These are phyloP conservation scores for Populus hybrid DNA, from an alignment of 441 rosid species.

Conservation along the genomic window DNA sequence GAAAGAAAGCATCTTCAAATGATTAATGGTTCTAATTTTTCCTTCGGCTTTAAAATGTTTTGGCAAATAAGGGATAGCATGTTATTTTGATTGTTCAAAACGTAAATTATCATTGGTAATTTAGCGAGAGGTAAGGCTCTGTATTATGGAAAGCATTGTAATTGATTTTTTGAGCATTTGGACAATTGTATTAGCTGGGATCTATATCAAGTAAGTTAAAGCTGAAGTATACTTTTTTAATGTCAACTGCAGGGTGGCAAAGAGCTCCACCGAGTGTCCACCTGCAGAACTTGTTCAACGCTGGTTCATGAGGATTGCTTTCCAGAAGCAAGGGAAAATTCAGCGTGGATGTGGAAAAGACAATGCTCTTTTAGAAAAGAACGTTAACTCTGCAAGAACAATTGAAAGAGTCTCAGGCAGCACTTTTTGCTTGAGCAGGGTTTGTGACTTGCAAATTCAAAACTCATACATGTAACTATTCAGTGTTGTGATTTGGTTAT, in stretches of 20 bases:
- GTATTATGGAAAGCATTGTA: background rate
- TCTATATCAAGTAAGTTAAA: background rate
- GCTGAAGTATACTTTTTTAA: background rate
- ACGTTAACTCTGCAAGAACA: slow-evolving; percentile 76
- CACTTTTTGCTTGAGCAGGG: slow-evolving; percentile 88
- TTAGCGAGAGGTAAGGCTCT: background rate
- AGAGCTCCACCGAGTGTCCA: slow-evolving; percentile 66
- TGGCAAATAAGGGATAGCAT: background rate
- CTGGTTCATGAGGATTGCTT: slow-evolving; percentile 94
- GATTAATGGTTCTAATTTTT: background rate
- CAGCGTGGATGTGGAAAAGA: slow-evolving; percentile 74
- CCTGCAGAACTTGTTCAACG: slow-evolving; percentile 84
- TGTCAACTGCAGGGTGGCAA: slow-evolving; percentile 42
- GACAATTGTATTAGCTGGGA: background rate
- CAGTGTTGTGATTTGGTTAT: background rate
- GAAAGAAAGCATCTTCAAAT: background rate
- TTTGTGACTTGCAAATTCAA: slow-evolving; percentile 23
- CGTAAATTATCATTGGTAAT: background rate
- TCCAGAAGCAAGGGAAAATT: slow-evolving; percentile 96
- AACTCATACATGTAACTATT: background rate
- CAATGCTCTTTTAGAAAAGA: slow-evolving; percentile 69
- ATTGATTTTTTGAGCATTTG: background rate
- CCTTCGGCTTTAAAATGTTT: background rate
- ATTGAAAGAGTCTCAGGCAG: slow-evolving; percentile 74
- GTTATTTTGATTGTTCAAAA: background rate